These are phyloP conservation scores for Tremella mesenterica DNA, from an alignment of 768 basidiomycete species.

Conservation along the genomic window DNA sequence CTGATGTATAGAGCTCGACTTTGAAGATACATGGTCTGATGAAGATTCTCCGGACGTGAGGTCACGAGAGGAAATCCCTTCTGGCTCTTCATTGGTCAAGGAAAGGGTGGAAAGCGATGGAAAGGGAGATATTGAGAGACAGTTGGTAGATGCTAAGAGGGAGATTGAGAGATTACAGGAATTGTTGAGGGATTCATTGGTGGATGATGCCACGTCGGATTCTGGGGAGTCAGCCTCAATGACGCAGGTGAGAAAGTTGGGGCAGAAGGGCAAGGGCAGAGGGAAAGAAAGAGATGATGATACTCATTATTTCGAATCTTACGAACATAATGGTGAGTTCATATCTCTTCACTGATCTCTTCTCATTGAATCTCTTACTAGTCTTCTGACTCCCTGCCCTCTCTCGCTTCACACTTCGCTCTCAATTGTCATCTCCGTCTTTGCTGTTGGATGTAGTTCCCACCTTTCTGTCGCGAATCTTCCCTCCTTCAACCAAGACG, in stretches of 20 bases:
- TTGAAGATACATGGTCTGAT: slow-evolving; percentile 56
- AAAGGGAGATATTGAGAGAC: slow-evolving; percentile 4
- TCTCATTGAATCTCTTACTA: no score
- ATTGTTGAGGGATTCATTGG: slow-evolving; percentile 7
- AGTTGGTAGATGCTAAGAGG: slow-evolving; percentile 4
- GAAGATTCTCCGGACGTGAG: no score
- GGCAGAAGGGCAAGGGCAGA: slow-evolving; percentile 23
- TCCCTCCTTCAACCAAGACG: background rate
- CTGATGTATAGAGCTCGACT: slow-evolving; percentile 52
- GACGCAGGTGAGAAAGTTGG: background rate
- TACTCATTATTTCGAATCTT: slow-evolving; percentile 85
- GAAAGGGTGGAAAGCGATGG: no score
- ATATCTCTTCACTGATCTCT: no score
- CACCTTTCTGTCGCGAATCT: no score
- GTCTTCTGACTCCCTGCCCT: background rate
- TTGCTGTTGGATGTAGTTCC: no score
- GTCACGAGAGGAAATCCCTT: no score
- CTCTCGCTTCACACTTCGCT: background rate
- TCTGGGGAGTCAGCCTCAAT: background rate
- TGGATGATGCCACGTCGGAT: background rate
- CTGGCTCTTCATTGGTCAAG: no score
- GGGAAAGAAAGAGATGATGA: slow-evolving; percentile 63
- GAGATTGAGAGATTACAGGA: slow-evolving; percentile 5
- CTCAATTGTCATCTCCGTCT: background rate
- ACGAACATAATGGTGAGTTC: slow-evolving; percentile 68